phyloP scores from a whole-genome alignment of 257 asterid genomes.

The Cinchona pubescens region DNA sequence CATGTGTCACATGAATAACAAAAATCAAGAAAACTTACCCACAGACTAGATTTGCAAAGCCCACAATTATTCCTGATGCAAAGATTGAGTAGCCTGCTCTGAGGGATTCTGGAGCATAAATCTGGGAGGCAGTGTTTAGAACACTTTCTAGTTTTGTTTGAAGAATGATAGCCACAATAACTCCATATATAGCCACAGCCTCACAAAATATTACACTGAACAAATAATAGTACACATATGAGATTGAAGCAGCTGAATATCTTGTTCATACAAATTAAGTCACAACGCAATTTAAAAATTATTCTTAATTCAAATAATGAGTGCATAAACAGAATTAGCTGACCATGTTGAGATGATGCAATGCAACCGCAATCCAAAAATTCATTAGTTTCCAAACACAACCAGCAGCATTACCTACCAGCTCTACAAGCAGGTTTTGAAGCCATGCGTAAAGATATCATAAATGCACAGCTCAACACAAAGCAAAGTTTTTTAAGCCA shows the following conservation, averaged over 20 bases:
- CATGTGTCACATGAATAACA: neutral
- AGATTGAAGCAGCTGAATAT: slow-evolving; percentile 3
- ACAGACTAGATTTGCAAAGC: slow-evolving; percentile 95
- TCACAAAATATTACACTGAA: slow-evolving; percentile 94
- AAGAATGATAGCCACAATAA: slow-evolving; percentile 96
- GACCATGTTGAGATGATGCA: too few relatives aligned
- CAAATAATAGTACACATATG: slow-evolving; percentile 5
- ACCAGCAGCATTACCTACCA: neutral
- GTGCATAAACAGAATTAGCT: neutral
- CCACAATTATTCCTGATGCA: slow-evolving; percentile 97
- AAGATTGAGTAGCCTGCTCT: slow-evolving; percentile 98
- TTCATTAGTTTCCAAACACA: neutral
- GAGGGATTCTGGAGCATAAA: slow-evolving; percentile 80
- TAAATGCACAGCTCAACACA: neutral
- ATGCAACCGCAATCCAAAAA: neutral
- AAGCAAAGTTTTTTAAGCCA: neutral
- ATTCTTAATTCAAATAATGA: neutral
- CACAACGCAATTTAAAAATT: neutral
- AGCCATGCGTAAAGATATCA: neutral
- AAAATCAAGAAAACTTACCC: slow-evolving; percentile 55
- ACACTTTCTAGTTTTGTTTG: slow-evolving; percentile 97
- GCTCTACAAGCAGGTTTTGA: neutral
- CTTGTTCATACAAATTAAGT: neutral
- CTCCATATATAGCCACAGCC: slow-evolving; percentile 99
- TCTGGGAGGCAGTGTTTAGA: slow-evolving; percentile 58